A percentile compares a stretch with the other conserved stretches of the same genome.
These are phyloP conservation scores for Paecilomyces dactylethromorphus DNA, from an alignment of 2,329 filamentous ascomycete species.

Conservation along the genomic window DNA sequence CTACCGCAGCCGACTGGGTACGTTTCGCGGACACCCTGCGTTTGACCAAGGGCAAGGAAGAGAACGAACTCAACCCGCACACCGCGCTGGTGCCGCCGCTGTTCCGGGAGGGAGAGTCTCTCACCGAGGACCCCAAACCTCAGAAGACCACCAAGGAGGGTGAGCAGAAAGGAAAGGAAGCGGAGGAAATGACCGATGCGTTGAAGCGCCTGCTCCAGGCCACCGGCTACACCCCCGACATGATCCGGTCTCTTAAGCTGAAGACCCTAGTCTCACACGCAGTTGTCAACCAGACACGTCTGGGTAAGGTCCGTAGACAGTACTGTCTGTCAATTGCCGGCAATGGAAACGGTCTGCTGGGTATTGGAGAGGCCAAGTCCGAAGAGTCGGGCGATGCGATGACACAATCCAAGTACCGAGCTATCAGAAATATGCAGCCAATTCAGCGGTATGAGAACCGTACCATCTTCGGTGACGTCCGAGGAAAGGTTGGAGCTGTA, in stretches of 20 bases:
- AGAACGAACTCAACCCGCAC: slow-evolving; percentile 43
- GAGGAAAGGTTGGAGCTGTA: slow-evolving; percentile 80
- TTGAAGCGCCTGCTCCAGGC: slow-evolving; percentile 49
- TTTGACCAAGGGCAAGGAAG: slow-evolving; percentile 45
- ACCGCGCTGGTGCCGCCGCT: slow-evolving; percentile 47
- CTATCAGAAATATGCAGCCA: slow-evolving; percentile 90
- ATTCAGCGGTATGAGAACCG: slow-evolving; percentile 83
- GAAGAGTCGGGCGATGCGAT: slow-evolving; percentile 62
- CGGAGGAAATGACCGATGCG: slow-evolving; percentile 28
- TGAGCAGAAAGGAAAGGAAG: slow-evolving; percentile 20
- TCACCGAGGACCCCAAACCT: slow-evolving; percentile 22
- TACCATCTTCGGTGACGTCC: slow-evolving; percentile 81
- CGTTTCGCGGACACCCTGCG: slow-evolving; percentile 41
- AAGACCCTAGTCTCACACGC: slow-evolving; percentile 68
- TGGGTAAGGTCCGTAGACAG: slow-evolving; percentile 79
- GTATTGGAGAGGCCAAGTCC: slow-evolving; percentile 85
- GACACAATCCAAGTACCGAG: slow-evolving; percentile 68
- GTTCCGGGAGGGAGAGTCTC: slow-evolving; percentile 36
- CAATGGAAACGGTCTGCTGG: slow-evolving; percentile 77
- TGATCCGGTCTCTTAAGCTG: slow-evolving; percentile 50
- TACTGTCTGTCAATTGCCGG: slow-evolving; percentile 79
- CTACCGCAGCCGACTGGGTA: slow-evolving; percentile 36
- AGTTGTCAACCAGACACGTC: slow-evolving; percentile 88
- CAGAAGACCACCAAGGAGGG: slow-evolving; percentile 19
- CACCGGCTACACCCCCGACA: slow-evolving; percentile 46